phyloP scores from a whole-genome alignment of 2,329 filamentous ascomycete genomes.

The Huntiella omanensis region DNA sequence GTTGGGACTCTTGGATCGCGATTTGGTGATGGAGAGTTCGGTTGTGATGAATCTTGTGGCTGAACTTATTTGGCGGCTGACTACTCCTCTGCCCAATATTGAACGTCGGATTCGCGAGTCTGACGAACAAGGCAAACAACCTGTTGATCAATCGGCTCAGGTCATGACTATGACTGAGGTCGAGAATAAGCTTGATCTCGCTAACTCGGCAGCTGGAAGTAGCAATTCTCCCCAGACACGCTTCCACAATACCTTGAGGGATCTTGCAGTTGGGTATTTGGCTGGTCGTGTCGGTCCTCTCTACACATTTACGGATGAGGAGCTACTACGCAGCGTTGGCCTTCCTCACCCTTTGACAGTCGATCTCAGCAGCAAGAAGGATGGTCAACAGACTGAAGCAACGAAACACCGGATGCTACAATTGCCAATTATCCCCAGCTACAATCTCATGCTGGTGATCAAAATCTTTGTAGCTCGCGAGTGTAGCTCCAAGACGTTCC shows the following conservation, averaged over 20 bases:
- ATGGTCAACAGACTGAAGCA: conserved; percentile 4
- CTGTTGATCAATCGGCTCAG: conserved; percentile 5
- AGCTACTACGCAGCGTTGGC: no score
- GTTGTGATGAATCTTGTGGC: conserved; percentile 89
- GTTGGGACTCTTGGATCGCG: conserved; percentile 73
- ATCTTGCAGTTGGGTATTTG: conserved; percentile 7
- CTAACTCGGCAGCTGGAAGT: no score
- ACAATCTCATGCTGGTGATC: conserved; percentile 84
- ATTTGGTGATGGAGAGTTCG: conserved; percentile 92
- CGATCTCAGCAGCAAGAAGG: no score
- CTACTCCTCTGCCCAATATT: conserved; percentile 62
- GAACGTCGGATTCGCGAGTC: conserved; percentile 69
- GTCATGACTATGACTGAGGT: conserved; percentile 12
- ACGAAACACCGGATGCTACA: conserved; percentile 42
- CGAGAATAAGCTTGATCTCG: conserved; percentile 7
- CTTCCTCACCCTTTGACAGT: no score
- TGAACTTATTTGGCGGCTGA: conserved; percentile 71
- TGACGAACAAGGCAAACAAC: conserved; percentile 23
- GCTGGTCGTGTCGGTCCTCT: conserved; percentile 14
- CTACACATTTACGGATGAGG: background rate
- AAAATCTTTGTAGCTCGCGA: conserved; percentile 92
- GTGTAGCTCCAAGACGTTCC: conserved; percentile 94
- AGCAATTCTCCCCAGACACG: no score
- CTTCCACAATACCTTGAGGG: no score
- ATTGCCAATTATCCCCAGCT: conserved; percentile 68